phyloP scores from a whole-genome alignment of 805 yeast species.

The Grigorovia transvaalensis region DNA sequence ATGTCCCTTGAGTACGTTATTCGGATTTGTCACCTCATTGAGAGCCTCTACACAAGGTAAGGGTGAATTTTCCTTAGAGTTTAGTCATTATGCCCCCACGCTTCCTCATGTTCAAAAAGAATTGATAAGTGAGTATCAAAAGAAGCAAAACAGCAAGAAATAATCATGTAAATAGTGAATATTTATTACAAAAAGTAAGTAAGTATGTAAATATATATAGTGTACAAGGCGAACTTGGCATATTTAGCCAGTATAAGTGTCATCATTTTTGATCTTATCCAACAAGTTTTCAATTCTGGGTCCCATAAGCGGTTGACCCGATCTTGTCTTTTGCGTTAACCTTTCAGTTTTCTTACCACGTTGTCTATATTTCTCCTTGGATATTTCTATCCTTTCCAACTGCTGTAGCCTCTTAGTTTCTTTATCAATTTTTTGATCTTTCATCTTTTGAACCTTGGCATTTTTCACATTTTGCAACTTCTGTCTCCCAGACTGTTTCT shows the following conservation, averaged over 20 bases:
- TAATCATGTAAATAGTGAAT: neutral
- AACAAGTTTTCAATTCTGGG: slow-evolving; percentile 72
- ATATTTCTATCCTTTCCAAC: slow-evolving; percentile 26
- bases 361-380: slow-evolving; percentile 31
- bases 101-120: slow-evolving; percentile 84
- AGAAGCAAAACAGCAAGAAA: slow-evolving; percentile 32
- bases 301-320: slow-evolving; percentile 88
- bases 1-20: slow-evolving; percentile 92
- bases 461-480: slow-evolving; percentile 29
- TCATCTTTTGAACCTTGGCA: slow-evolving; percentile 29
- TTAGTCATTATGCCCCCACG: slow-evolving; percentile 84
- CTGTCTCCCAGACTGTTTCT: slow-evolving; percentile 16
- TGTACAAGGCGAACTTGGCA: neutral
- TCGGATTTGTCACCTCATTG: slow-evolving; percentile 89
- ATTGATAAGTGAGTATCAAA: slow-evolving; percentile 72
- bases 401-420: slow-evolving; percentile 36
- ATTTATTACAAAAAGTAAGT: no score
- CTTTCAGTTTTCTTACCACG: slow-evolving; percentile 37
- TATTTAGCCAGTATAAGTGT: slow-evolving; percentile 19
- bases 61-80: slow-evolving; percentile 94
- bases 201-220: no score
- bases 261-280: slow-evolving; percentile 59
- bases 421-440: slow-evolving; percentile 21
- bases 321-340: slow-evolving; percentile 45
- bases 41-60: slow-evolving; percentile 98